A percentile compares a stretch with the other conserved stretches of the same genome.
Conservation (phyloP, 331 rosid species). For the Rosa hybrid region DNA sequence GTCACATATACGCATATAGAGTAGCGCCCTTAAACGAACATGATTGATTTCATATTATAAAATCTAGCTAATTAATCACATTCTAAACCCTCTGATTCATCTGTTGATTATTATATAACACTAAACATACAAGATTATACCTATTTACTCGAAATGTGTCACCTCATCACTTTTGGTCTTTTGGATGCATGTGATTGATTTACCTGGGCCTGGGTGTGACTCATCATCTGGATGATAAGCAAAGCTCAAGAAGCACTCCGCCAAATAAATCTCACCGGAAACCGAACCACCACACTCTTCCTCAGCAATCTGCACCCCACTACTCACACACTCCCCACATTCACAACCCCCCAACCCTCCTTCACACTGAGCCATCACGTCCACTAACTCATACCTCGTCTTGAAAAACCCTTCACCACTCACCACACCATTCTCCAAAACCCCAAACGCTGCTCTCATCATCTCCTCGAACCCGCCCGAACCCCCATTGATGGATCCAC, state of each 20-base stretch:
- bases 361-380: slow-evolving; percentile 66
- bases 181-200: neutral
- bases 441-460: slow-evolving; percentile 49
- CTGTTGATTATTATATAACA: no score
- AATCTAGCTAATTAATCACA: no score
- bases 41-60: no score
- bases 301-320: slow-evolving; percentile 47
- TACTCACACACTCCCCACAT: slow-evolving; percentile 56
- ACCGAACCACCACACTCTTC: slow-evolving; percentile 47
- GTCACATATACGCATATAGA: no score
- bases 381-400: slow-evolving; percentile 31
- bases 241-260: slow-evolving; percentile 53
- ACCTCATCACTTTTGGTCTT: neutral
- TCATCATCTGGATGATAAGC: slow-evolving; percentile 19
- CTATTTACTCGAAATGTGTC: neutral
- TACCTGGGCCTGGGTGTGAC: slow-evolving; percentile 41
- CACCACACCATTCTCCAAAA: slow-evolving; percentile 35
- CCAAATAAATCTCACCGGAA: slow-evolving; percentile 58
- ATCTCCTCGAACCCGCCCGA: slow-evolving; percentile 22
- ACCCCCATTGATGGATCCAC: neutral
- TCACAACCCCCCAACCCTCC: slow-evolving; percentile 48
- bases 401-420: slow-evolving; percentile 38
- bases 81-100: neutral
- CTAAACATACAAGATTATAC: no score
- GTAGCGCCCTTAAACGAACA: no score